A percentile compares a stretch with the other conserved stretches of the same genome.
phyloP scores from a whole-genome alignment of 108 stramenopile species.

The Nitzschia sp. region DNA sequence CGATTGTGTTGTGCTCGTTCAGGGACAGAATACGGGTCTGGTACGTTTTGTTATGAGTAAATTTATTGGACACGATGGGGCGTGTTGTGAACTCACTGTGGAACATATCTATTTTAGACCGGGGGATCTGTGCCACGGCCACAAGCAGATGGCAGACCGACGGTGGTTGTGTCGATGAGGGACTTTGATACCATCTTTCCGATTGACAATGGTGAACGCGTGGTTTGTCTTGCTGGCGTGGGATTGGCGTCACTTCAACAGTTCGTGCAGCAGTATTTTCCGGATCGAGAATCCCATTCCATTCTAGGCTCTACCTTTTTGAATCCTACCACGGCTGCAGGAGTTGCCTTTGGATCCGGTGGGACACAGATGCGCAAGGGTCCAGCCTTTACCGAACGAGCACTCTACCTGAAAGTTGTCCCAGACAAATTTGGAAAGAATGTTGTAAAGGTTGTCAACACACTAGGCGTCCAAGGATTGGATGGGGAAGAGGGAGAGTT shows the following conservation, averaged over 20 bases:
- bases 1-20: slow-evolving; percentile 50
- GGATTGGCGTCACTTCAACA: slow-evolving; percentile 68
- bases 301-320: slow-evolving; percentile 82
- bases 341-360: slow-evolving; percentile 84
- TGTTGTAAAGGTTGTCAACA: slow-evolving; percentile 72
- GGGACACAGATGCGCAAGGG: slow-evolving; percentile 85
- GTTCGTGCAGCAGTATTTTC: slow-evolving; percentile 57
- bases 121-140: slow-evolving; percentile 79
- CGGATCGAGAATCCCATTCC: slow-evolving; percentile 81
- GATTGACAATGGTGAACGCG: slow-evolving; percentile 74
- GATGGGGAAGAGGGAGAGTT: slow-evolving; percentile 61
- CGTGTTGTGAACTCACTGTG: slow-evolving; percentile 1
- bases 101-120: too few species aligned
- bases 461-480: slow-evolving; percentile 72
- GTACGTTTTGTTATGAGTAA: slow-evolving; percentile 6
- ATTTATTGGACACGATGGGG: too few species aligned
- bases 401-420: slow-evolving; percentile 76
- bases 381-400: slow-evolving; percentile 79
- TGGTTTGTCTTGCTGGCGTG: slow-evolving; percentile 75
- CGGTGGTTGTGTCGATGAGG: slow-evolving; percentile 71
- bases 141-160: slow-evolving; percentile 53
- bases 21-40: slow-evolving; percentile 80
- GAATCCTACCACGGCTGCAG: slow-evolving; percentile 86
- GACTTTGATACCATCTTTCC: slow-evolving; percentile 75
- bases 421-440: slow-evolving; percentile 58